These are phyloP conservation scores for Diplotaxis tenuifolia DNA, from an alignment of 345 rosid genomes.

Conservation along the genomic window DNA sequence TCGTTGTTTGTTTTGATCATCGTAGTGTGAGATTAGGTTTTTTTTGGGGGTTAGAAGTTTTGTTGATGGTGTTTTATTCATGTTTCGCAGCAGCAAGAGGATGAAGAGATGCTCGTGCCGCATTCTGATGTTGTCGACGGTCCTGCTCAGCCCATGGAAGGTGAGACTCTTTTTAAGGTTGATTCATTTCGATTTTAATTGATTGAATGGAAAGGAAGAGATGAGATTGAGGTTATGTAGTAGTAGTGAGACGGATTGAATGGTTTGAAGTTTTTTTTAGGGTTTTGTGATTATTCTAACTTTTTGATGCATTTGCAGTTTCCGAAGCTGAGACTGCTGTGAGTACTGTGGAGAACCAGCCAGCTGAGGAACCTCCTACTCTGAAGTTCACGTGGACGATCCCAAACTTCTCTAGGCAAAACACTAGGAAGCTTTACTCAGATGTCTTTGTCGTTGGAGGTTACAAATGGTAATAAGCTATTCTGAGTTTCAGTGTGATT, in stretches of 20 bases:
- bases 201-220: neutral
- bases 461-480: conserved; percentile 67
- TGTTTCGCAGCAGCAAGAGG: conserved; percentile 67
- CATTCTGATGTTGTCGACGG: conserved; percentile 72
- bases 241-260: neutral
- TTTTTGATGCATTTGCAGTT: conserved; percentile 40
- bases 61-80: neutral
- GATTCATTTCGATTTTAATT: conserved; percentile 19
- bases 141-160: conserved; percentile 81
- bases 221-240: conserved; percentile 19
- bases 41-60: conserved; percentile 14
- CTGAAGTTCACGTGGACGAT: conserved; percentile 82
- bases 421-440: conserved; percentile 72
- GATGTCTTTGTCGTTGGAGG: conserved; percentile 77
- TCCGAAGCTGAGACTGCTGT: conserved; percentile 47
- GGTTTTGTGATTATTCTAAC: conserved; percentile 21
- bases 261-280: conserved; percentile 10
- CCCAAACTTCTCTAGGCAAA: conserved; percentile 70
- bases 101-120: conserved; percentile 92
- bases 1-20: conserved; percentile 30
- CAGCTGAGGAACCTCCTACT: conserved; percentile 76
- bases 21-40: conserved; percentile 40
- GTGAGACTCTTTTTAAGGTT: conserved; percentile 23
- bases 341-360: conserved; percentile 64
- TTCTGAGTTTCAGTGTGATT: neutral